These are phyloP conservation scores for Pezicula carpinea DNA, from an alignment of 2,329 filamentous ascomycete genomes.

Conservation along the genomic window DNA sequence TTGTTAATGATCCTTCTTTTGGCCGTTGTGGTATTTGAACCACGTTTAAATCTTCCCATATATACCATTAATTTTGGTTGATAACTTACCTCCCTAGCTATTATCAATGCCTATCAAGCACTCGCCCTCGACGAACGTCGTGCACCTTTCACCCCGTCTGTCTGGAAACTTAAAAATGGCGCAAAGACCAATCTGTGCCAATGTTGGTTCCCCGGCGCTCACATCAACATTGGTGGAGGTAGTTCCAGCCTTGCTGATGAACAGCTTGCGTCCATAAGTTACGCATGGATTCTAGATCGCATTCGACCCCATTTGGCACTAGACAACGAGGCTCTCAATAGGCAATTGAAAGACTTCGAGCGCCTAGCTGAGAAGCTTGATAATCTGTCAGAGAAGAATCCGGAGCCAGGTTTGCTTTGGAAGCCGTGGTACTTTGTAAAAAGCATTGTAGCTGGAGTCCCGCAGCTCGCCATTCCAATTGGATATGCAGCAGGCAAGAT, in stretches of 20 bases:
- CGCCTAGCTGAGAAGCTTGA: not conserved
- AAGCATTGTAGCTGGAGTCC: not conserved
- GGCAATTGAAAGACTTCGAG: not conserved
- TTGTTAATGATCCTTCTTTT: too few relatives aligned
- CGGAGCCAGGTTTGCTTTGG: not conserved
- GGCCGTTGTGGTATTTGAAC: too few relatives aligned
- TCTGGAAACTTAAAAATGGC: conserved; percentile 27
- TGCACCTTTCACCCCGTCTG: conserved; percentile 26
- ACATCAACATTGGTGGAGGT: conserved; percentile 2
- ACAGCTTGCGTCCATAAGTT: not conserved
- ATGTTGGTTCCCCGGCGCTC: conserved; percentile 2
- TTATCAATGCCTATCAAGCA: conserved; percentile 42
- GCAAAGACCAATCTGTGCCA: not conserved
- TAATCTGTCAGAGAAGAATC: not conserved
- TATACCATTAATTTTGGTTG: too few relatives aligned
- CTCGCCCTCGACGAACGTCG: conserved; percentile 41
- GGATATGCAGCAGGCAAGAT: conserved; percentile 7
- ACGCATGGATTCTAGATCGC: not conserved
- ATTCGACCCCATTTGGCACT: not conserved
- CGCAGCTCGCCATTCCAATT: not conserved
- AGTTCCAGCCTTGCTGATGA: not conserved
- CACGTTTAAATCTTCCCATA: too few relatives aligned
- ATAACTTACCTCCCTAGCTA: conserved; percentile 17
- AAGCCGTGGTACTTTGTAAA: not conserved
- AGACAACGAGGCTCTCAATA: not conserved